A percentile compares a stretch with the other conserved stretches of the same genome.
Evolutionary conservation across 1,284 basidiomycete genomes (phyloP).

Genomic region (Lentinula novae-zelandiae): DNA sequence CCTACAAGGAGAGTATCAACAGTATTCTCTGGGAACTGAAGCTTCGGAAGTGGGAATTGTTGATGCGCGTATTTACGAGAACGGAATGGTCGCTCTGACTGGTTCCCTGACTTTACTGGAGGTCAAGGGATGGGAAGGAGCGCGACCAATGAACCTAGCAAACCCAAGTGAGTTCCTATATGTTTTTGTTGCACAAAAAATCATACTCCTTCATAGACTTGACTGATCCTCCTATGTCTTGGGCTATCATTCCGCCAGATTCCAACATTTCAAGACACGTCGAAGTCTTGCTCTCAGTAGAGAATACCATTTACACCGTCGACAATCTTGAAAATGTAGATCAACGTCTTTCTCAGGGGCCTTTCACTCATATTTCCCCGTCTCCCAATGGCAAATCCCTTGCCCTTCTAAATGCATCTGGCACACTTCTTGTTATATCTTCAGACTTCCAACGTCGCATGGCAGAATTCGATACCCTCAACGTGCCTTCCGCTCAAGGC

Average conservation of each 20-base stretch:
- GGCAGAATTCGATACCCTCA: conserved; percentile 77
- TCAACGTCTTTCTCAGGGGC: conserved; percentile 85
- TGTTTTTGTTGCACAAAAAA: not conserved
- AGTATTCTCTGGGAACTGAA: conserved; percentile 82
- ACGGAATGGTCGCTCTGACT: conserved; percentile 84
- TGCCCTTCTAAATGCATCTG: conserved; percentile 74
- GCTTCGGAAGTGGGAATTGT: conserved; percentile 84
- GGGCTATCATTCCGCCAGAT: conserved; percentile 86
- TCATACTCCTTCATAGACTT: conserved; percentile 37
- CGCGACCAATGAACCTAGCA: conserved; percentile 61
- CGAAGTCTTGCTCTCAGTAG: conserved; percentile 81
- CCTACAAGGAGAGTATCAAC: conserved; percentile 80
- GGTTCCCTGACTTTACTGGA: conserved; percentile 78
- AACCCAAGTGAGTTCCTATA: conserved; percentile 54
- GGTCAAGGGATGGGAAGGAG: conserved; percentile 83
- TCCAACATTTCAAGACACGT: conserved; percentile 82
- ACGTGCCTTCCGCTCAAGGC: conserved; percentile 47
- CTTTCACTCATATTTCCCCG: conserved; percentile 82
- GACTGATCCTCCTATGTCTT: conserved; percentile 74
- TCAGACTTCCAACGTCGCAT: conserved; percentile 88
- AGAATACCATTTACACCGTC: conserved; percentile 73
- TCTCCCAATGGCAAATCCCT: conserved; percentile 94
- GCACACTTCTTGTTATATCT: conserved; percentile 87
- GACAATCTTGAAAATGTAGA: conserved; percentile 87
- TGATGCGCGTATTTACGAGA: conserved; percentile 82